Evolutionary conservation across 2,329 filamentous ascomycete species (phyloP).

Genomic region (Calonectria pteridis): DNA sequence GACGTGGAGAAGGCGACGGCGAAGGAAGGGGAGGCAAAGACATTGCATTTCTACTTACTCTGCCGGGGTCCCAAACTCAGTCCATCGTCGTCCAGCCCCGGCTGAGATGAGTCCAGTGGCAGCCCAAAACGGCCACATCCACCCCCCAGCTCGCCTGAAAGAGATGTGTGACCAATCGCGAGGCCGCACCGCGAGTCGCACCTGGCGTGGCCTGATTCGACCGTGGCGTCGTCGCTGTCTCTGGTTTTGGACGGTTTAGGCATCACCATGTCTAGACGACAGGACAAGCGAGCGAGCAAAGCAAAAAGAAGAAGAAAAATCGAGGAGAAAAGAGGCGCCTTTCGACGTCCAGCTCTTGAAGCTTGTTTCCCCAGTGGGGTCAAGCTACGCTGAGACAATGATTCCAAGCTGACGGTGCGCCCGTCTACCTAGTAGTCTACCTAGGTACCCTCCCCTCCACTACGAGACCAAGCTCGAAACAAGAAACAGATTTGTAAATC

Average conservation of each 20-base stretch:
- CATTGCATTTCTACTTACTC: constrained; percentile 6
- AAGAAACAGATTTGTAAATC: constrained; percentile 20
- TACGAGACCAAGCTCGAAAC: neutral
- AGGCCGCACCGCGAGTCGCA: constrained; percentile 8
- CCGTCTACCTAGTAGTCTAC: neutral
- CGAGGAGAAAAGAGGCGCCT: neutral
- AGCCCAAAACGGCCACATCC: constrained; percentile 15
- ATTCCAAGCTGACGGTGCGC: constrained; percentile 9
- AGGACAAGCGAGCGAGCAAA: constrained; percentile 1
- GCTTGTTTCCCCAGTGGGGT: neutral
- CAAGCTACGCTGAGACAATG: constrained; percentile 2
- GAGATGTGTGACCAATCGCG: constrained; percentile 19
- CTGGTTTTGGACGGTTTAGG: constrained; percentile 9
- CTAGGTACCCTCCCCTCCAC: constrained; percentile 2
- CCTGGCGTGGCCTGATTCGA: constrained; percentile 25
- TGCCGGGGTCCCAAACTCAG: constrained; percentile 5
- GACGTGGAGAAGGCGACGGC: neutral
- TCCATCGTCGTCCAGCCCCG: neutral
- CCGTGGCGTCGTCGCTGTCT: neutral
- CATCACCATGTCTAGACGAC: constrained; percentile 5
- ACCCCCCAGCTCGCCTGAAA: constrained; percentile 16
- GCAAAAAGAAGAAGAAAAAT: neutral
- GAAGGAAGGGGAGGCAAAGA: constrained; percentile 6
- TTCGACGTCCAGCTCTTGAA: neutral
- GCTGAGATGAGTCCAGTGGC: constrained; percentile 16